Percentiles rank a stretch among this genome's conserved stretches.
These are phyloP conservation scores for Yarrowia bubula DNA, from an alignment of 805 yeast genomes.

Conservation along the genomic window DNA sequence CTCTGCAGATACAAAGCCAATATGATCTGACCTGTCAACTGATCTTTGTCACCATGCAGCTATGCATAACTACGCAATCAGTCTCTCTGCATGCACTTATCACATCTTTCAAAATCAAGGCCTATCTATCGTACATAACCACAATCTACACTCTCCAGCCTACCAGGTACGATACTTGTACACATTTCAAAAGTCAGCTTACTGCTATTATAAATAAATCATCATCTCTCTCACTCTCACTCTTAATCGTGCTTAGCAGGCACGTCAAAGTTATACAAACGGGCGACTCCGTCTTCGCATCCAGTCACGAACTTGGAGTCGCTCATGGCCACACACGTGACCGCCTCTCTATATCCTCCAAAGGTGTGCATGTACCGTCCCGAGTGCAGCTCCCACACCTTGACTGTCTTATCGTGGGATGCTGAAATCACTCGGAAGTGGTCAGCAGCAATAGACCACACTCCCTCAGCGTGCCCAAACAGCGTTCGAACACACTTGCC, in stretches of 20 bases:
- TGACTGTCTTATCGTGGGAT: conserved; percentile 85
- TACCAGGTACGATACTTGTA: too few species aligned
- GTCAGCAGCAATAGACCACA: conserved; percentile 96
- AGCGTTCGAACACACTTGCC: conserved; percentile 91
- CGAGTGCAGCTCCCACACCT: conserved; percentile 93
- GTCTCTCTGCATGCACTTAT: too few species aligned
- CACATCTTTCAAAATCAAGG: too few species aligned
- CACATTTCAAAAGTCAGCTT: too few species aligned
- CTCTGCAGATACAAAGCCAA: too few species aligned
- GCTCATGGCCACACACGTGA: conserved; percentile 70
- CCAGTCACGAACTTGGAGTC: conserved; percentile 91
- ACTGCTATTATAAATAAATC: background rate
- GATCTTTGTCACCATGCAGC: too few species aligned
- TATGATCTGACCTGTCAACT: too few species aligned
- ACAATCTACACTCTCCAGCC: too few species aligned
- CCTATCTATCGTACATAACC: too few species aligned
- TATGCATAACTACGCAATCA: too few species aligned
- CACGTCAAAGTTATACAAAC: conserved; percentile 69
- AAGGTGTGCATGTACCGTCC: conserved; percentile 94
- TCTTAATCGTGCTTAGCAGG: background rate
- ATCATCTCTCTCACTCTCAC: background rate
- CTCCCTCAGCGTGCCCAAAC: conserved; percentile 98
- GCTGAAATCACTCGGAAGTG: conserved; percentile 92
- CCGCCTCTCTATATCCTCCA: conserved; percentile 62
- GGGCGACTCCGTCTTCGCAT: conserved; percentile 82